Evolutionary conservation across 2,329 filamentous ascomycete species (phyloP).

Genomic region (Fusarium bulbicola): DNA sequence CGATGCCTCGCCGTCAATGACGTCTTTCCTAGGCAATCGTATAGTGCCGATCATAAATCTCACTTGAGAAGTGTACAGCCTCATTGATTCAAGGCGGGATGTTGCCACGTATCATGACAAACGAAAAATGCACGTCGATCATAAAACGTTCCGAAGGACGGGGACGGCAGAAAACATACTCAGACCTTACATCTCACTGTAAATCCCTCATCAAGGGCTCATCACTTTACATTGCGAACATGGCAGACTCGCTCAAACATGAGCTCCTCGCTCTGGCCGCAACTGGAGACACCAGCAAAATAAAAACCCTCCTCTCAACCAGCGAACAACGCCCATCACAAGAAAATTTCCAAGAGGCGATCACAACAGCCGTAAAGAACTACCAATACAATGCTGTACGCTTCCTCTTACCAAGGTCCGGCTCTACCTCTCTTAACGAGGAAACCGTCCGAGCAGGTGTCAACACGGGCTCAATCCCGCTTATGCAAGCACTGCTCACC

Average conservation of each 20-base stretch:
- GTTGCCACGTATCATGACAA: background rate
- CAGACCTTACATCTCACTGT: background rate
- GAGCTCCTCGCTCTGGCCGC: background rate
- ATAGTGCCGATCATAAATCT: background rate
- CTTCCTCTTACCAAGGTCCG: accelerated
- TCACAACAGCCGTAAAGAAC: accelerated
- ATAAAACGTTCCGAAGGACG: background rate
- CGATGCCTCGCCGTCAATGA: background rate
- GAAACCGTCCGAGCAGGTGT: background rate
- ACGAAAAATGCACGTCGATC: background rate
- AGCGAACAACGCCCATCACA: background rate
- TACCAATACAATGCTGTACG: background rate
- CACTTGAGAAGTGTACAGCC: background rate
- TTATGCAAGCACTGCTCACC: background rate
- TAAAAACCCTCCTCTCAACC: background rate
- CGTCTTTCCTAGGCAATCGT: background rate
- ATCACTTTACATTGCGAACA: accelerated
- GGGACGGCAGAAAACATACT: background rate
- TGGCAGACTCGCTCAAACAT: background rate
- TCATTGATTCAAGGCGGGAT: background rate
- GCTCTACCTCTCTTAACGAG: background rate
- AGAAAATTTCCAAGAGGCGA: background rate
- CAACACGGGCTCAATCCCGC: background rate
- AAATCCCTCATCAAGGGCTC: background rate
- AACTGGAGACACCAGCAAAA: background rate